Conservation (phyloP, 305 asterid species). For the Fraxinus paxiana region DNA sequence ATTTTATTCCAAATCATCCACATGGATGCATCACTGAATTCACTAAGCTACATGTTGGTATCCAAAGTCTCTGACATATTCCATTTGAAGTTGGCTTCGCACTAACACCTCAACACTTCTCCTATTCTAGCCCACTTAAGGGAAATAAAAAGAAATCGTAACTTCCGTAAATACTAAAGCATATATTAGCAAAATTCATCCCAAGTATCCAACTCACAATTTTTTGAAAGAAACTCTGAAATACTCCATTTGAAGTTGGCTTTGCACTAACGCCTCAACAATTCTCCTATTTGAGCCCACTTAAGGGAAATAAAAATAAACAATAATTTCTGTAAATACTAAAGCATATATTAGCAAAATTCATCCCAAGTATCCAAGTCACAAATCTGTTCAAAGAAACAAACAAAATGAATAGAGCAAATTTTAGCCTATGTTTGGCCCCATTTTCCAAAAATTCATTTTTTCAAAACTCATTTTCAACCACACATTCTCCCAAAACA, state of each 20-base stretch:
- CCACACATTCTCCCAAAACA: too few species aligned
- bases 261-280: not conserved
- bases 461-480: too few species aligned
- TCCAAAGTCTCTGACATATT: not conserved
- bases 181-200: not conserved
- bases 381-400: not conserved
- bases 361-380: not conserved
- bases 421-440: not conserved
- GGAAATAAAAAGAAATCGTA: not conserved
- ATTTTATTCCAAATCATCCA: slow-evolving; percentile 25
- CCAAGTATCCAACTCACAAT: not conserved
- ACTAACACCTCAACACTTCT: not conserved
- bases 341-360: not conserved
- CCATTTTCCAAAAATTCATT: too few species aligned
- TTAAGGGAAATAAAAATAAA: not conserved
- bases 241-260: not conserved
- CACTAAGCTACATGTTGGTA: not conserved
- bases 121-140: not conserved
- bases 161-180: not conserved
- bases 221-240: not conserved
- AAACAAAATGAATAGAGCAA: not conserved
- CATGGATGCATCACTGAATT: not conserved
- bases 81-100: not conserved
- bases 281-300: not conserved
- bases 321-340: not conserved